Evolutionary conservation across 2,329 filamentous ascomycete genomes (phyloP).

Genomic region (Fusarium hainanense): DNA sequence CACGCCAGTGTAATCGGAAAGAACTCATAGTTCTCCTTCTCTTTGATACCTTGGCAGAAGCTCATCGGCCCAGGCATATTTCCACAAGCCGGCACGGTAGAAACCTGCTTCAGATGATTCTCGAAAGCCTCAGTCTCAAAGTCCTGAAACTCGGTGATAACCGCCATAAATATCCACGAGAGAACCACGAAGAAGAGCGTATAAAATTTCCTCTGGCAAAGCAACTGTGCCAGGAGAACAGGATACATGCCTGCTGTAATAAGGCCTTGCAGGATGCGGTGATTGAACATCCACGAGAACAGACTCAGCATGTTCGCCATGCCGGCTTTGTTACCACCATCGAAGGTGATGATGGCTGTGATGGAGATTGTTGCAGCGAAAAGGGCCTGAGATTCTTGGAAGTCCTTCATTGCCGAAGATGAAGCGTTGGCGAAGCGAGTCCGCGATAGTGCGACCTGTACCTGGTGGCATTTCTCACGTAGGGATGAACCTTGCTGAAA

Average conservation of each 20-base stretch:
- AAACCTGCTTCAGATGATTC: conserved; percentile 1
- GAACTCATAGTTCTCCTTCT: not conserved
- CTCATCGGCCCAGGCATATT: not conserved
- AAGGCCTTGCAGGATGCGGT: not conserved
- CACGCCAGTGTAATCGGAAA: not conserved
- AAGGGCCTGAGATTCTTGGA: conserved; percentile 4
- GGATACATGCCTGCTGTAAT: not conserved
- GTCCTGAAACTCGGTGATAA: not conserved
- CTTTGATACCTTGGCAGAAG: conserved; percentile 8
- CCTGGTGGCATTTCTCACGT: fast-evolving
- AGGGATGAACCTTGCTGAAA: fast-evolving
- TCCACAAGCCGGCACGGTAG: not conserved
- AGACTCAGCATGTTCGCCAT: not conserved
- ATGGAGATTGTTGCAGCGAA: conserved; percentile 4
- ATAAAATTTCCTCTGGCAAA: not conserved
- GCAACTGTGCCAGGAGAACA: not conserved
- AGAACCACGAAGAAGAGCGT: not conserved
- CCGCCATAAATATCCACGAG: not conserved
- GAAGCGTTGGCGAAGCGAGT: not conserved
- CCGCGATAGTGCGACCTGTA: not conserved
- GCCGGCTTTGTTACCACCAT: not conserved
- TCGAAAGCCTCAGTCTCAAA: not conserved
- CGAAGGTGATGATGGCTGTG: not conserved
- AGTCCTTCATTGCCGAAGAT: not conserved
- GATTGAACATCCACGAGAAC: not conserved